Conservation (phyloP, 345 rosid genomes). For the Balakata baccata region DNA sequence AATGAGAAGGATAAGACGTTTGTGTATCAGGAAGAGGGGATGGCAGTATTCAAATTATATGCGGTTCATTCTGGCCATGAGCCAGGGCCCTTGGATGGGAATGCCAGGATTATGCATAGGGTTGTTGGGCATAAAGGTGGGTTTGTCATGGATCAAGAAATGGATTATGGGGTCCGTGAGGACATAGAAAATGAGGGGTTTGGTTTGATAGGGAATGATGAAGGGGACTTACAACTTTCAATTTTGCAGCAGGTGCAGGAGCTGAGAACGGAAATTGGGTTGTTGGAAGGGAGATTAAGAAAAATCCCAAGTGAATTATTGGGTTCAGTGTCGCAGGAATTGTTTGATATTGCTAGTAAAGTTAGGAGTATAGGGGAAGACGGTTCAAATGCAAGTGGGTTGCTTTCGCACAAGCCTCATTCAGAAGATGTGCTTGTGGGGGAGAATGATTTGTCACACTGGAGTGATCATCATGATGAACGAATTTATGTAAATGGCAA, state of each 20-base stretch:
- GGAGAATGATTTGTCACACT: constrained; percentile 77
- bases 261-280: constrained; percentile 59
- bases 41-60: constrained; percentile 87
- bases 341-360: constrained; percentile 65
- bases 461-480: constrained; percentile 72
- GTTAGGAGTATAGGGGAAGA: constrained; percentile 74
- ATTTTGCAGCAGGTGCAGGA: constrained; percentile 84
- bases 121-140: constrained; percentile 87
- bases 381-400: constrained; percentile 47
- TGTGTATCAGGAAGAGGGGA: constrained; percentile 93
- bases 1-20: constrained; percentile 94
- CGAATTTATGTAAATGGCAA: constrained; percentile 68
- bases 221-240: constrained; percentile 57
- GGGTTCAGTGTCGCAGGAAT: constrained; percentile 68
- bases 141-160: constrained; percentile 70
- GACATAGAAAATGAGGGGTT: constrained; percentile 67
- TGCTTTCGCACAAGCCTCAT: constrained; percentile 55
- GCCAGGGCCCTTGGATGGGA: constrained; percentile 94
- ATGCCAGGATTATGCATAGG: constrained; percentile 96
- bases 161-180: constrained; percentile 78
- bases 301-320: constrained; percentile 57
- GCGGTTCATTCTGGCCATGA: constrained; percentile 99
- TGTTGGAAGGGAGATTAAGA: constrained; percentile 65
- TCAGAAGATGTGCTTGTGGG: constrained; percentile 70
- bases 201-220: constrained; percentile 65